Conservation (phyloP, 2,329 filamentous ascomycete genomes). For the Talaromyces islandicus region DNA sequence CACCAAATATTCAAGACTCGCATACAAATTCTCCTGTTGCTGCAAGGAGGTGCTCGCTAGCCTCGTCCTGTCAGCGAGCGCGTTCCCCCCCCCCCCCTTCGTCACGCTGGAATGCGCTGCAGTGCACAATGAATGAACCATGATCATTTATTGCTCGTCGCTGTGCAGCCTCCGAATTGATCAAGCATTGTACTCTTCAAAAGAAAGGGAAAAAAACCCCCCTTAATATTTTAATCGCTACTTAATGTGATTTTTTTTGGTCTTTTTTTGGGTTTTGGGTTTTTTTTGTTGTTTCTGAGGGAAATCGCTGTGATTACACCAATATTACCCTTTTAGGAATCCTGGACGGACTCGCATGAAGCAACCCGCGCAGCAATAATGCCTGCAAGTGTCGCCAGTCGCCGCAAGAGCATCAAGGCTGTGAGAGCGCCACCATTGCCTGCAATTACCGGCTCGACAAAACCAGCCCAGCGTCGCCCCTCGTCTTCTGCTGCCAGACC, state of each 20-base stretch:
- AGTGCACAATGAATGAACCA: neutral
- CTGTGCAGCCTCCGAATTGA: neutral
- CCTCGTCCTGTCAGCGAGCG: neutral
- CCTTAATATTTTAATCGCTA: neutral
- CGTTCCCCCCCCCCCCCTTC: neutral
- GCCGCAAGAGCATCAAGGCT: conserved; percentile 7
- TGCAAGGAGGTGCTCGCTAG: neutral
- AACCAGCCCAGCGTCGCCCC: neutral
- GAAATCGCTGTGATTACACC: neutral
- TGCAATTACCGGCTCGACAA: neutral
- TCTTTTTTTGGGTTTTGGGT: no score
- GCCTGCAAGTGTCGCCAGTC: conserved; percentile 7
- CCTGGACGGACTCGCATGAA: neutral
- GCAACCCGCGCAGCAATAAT: neutral
- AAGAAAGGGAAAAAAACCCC: no score
- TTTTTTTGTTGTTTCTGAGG: no score
- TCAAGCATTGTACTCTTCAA: neutral
- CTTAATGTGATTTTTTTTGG: no score
- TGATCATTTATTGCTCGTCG: neutral
- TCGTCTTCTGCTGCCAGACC: neutral
- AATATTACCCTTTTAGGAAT: neutral
- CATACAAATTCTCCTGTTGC: neutral
- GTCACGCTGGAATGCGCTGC: neutral
- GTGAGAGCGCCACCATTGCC: neutral
- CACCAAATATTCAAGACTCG: neutral